Conservation (phyloP, 192 early-diverging fungal species). For the Chytriomyces sp. region DNA sequence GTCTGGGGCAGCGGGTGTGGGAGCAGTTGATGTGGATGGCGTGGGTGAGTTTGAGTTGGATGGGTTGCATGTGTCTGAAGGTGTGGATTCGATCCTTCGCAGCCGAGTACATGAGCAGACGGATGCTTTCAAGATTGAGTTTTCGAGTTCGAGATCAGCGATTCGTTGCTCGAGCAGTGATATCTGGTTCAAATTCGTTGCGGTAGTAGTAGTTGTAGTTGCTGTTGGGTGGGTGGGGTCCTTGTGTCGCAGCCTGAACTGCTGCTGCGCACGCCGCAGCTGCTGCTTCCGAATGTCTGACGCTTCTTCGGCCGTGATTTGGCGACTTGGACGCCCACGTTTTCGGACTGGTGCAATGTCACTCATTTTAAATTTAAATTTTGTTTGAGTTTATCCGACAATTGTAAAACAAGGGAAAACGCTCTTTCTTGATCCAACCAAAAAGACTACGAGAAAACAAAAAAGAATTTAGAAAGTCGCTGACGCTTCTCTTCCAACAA, state of each 20-base stretch:
- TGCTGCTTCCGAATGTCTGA: conserved; percentile 7
- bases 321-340: conserved; percentile 5
- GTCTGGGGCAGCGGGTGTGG: too few relatives aligned
- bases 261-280: conserved; percentile 7
- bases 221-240: not conserved
- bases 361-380: too few relatives aligned
- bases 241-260: conserved; percentile 11
- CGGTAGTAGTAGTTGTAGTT: not conserved
- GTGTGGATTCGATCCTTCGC: too few relatives aligned
- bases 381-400: too few relatives aligned
- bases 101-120: too few relatives aligned
- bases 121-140: not conserved
- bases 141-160: not conserved
- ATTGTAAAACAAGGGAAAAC: too few relatives aligned
- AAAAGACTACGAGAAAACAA: too few relatives aligned
- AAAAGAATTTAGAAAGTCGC: too few relatives aligned
- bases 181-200: not conserved
- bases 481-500: conserved; percentile 19
- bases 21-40: too few relatives aligned
- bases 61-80: too few relatives aligned
- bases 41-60: too few relatives aligned
- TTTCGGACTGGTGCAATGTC: not conserved
- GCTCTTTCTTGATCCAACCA: too few relatives aligned
- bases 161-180: not conserved
- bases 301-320: conserved; percentile 10